Base-by-base conservation (phyloP, 2,329 filamentous ascomycete genomes). In the Xylariaceae sp. region DNA sequence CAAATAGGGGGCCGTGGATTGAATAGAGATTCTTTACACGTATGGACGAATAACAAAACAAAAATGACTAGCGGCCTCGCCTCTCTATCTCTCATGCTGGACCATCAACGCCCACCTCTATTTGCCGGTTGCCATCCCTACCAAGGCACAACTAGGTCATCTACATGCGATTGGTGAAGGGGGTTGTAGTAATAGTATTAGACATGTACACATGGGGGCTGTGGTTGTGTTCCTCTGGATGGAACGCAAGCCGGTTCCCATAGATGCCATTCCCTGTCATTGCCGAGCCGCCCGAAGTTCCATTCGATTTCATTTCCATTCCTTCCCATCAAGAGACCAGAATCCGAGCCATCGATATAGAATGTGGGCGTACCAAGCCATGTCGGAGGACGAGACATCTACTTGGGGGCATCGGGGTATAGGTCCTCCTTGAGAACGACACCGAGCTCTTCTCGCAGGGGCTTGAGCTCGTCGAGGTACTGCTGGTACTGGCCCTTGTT, bases 401-500 rank as follows among this genome's bases (percentile, higher is more conserved):
- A 70, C 64, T 76, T 73, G 68, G 77, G 70, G 66, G 73, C 71
- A 71, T 85, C 81, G 54, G 93, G 91, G 78, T 91, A 97, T 73
- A 97, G 81, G 68, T 90, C 86, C 82, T 97, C 93, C 82, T 94
- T 96, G 66, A 97, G 83, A 62, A 84, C 79, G 66, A 97, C 84
- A 66, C 93, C 93, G 59, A 97, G 86, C 80, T 97, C 93, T 81
- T 96, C 90, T 68, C 92, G 87, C 68, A 97, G 81, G 60, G 87
- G 81, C 81, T 96, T 90, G 64, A 99, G 90, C 79, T 96, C 90
- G 70, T 89, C 82, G 57, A 99, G 86, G 77, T 96, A 97, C 80
- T 96, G 88, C 70, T 97, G 83, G 80, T 99, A 99, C 80, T 99
- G 94, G 69, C 84, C 84, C 76, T 90, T 88, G 85, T 96, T 99